These are phyloP conservation scores for Senna tora DNA, from an alignment of 306 rosid species.

Conservation along the genomic window DNA sequence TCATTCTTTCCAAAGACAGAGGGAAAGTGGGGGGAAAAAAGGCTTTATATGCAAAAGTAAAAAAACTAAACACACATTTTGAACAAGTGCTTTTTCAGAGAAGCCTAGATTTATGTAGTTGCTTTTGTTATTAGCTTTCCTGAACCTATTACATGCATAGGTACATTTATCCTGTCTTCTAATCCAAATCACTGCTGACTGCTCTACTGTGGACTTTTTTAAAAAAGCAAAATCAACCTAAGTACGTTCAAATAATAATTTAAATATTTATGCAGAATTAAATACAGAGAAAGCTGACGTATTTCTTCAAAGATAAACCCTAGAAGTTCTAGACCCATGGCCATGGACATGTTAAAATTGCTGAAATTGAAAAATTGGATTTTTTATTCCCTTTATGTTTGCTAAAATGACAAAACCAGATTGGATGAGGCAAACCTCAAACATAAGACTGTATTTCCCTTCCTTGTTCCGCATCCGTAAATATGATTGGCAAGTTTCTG, in stretches of 20 bases:
- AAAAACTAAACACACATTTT: no score
- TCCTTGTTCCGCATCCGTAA: conserved; percentile 98
- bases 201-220: not conserved
- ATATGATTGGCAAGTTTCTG: conserved; percentile 97
- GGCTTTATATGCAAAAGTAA: not conserved
- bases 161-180: not conserved
- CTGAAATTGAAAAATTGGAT: not conserved
- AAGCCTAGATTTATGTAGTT: not conserved
- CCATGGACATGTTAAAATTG: not conserved
- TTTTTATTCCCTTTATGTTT: not conserved
- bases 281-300: not conserved
- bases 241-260: not conserved
- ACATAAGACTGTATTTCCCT: conserved; percentile 99
- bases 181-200: not conserved
- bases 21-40: not conserved
- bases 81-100: not conserved
- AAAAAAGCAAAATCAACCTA: not conserved
- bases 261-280: not conserved
- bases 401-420: conserved; percentile 21
- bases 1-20: not conserved
- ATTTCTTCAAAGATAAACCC: not conserved
- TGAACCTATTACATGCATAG: not conserved
- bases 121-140: not conserved
- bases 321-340: conserved; percentile 11
- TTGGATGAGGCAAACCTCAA: conserved; percentile 70